phyloP scores from a whole-genome alignment of 177 flowering plant species.

The Vitis hybrid region DNA sequence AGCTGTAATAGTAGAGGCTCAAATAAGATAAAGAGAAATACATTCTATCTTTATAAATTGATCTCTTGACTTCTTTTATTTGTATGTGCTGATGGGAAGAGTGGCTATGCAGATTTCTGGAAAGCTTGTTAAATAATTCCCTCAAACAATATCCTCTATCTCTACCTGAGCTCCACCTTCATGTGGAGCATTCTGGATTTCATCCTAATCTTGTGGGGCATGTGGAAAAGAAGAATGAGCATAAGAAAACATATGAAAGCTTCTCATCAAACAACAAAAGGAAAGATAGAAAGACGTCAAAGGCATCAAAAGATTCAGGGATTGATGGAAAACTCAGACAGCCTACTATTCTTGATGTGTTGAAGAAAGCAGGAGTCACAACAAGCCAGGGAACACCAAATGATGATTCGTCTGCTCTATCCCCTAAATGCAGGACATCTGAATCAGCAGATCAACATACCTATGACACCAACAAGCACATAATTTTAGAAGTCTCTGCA shows the following conservation, averaged over 20 bases:
- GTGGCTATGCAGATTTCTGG: constrained; percentile 60
- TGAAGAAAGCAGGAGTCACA: constrained; percentile 53
- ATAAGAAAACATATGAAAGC: constrained; percentile 25
- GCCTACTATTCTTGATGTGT: constrained; percentile 63
- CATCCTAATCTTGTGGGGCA: constrained; percentile 24
- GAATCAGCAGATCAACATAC: constrained; percentile 28
- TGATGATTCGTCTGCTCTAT: constrained; percentile 29
- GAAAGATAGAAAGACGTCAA: constrained; percentile 29
- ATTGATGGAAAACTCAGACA: constrained; percentile 47
- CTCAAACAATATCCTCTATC: constrained; percentile 40
- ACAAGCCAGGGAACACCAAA: constrained; percentile 41
- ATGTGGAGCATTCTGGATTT: constrained; percentile 32
- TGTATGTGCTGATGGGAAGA: constrained; percentile 7
- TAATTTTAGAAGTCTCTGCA: constrained; percentile 44
- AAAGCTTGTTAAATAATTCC: constrained; percentile 55
- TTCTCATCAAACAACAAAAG: constrained; percentile 28
- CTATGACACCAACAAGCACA: constrained; percentile 24
- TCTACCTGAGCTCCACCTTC: constrained; percentile 62
- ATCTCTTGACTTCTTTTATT: not conserved
- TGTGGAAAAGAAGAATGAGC: constrained; percentile 39
- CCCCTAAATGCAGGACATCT: constrained; percentile 26
- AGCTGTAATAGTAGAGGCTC: too few relatives aligned
- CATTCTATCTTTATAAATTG: too few relatives aligned
- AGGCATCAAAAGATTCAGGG: constrained; percentile 27
- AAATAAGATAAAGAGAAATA: too few relatives aligned